Evolutionary conservation across 805 yeast species (phyloP), one percentile per base, ranked within the genome.

Genomic region (Lipomyces yamanashiensis): DNA sequence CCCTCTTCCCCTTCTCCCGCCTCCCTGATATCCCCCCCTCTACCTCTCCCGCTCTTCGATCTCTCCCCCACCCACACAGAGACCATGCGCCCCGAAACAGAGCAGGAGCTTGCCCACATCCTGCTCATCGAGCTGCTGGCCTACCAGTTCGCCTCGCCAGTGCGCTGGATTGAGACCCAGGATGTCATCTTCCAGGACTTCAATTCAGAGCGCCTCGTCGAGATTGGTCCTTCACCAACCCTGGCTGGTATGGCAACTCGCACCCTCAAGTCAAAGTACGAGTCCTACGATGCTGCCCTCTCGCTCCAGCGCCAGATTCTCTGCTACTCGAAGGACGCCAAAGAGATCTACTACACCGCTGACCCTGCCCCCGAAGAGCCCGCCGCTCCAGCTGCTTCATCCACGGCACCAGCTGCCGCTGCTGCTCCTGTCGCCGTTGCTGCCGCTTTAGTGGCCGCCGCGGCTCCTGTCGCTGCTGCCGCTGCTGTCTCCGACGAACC

Each of bases 131-230:
- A 95, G 84, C 86, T 95, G 72, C 84, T 95, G 80, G 98, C 99
- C 59, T 95, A 92, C 81, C 99, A 95, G 80, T 95, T 95, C 75
- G 99, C 99, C 55, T 92, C 98, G 67, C 99, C 99, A 54, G 99
- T 95, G 70, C 87, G 98, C 84, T 95, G 99, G 98, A 95, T 96
- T 77, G 99, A 96, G 78, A 95, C 99, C 67, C 99, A 95, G 80
- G 99, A 95, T 81, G 98, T 95, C 63, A 89, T 95, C 76, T 85
- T 95, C 76, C 89, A 90, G 77, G 95, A 92, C 72, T 88, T 86
- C 85, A 92, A 93, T 79, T 89, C 98, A 67, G 99, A 96, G 81
- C 86, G 99, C 75, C 93, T 95, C 67, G 97, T 95, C 70, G 99
- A 95, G 79, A 90, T 95, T 69, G 99, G 99, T 61, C 99, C 99